Evolutionary conservation across 176 grass and related monocot species (phyloP).

Genomic region (Areca catechu): DNA sequence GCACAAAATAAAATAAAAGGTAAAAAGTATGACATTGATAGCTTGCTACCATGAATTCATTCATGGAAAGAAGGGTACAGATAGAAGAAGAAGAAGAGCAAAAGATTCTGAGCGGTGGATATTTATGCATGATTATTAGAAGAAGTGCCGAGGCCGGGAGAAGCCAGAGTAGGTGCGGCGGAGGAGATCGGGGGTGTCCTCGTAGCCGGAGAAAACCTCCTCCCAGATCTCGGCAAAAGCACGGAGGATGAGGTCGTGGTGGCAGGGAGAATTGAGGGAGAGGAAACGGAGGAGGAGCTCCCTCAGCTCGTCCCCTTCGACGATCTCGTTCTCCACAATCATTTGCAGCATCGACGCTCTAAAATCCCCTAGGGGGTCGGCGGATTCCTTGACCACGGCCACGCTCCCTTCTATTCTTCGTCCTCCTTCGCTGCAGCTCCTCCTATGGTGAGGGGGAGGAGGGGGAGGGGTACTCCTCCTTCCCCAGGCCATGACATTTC

Average conservation of each 20-base stretch:
- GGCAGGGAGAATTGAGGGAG: slow-evolving; percentile 53
- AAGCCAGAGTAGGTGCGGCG: slow-evolving; percentile 7
- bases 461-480: background rate
- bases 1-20: too few species aligned
- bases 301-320: slow-evolving; percentile 42
- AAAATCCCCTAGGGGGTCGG: slow-evolving; percentile 59
- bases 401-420: slow-evolving; percentile 38
- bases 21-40: too few species aligned
- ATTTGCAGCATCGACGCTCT: slow-evolving; percentile 72
- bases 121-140: too few species aligned
- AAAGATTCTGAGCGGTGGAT: too few species aligned
- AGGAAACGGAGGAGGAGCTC: slow-evolving; percentile 74
- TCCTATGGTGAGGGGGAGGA: background rate
- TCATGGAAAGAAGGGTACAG: too few species aligned
- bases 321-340: slow-evolving; percentile 70
- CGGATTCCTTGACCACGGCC: slow-evolving; percentile 64
- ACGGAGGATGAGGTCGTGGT: slow-evolving; percentile 27
- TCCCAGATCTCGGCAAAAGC: slow-evolving; percentile 81
- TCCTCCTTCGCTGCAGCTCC: slow-evolving; percentile 6
- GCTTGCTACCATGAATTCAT: too few species aligned
- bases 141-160: background rate
- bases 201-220: slow-evolving; percentile 30
- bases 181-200: slow-evolving; percentile 5
- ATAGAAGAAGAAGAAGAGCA: too few species aligned
- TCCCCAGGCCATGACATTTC: slow-evolving; percentile 1